A percentile compares a stretch with the other conserved stretches of the same genome.
These are phyloP conservation scores for Chlorencoelia australis DNA, from an alignment of 2,329 filamentous ascomycete genomes.

Conservation along the genomic window DNA sequence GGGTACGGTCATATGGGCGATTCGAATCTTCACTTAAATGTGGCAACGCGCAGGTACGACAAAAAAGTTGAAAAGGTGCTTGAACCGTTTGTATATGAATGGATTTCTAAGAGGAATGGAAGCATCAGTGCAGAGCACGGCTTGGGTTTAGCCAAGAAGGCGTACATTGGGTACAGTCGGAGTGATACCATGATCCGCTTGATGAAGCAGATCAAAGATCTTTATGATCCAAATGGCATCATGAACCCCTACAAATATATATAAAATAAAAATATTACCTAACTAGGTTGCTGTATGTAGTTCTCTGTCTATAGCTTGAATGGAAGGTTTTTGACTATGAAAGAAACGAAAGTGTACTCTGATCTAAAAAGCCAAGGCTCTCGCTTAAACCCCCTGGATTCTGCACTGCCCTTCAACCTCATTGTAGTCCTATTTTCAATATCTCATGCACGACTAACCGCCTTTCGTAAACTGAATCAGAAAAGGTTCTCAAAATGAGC, in stretches of 20 bases:
- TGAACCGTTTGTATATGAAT: slow-evolving; percentile 96
- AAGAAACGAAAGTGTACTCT: no score
- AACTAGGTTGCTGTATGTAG: no score
- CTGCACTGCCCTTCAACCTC: no score
- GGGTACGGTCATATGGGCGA: slow-evolving; percentile 99
- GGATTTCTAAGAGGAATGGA: slow-evolving; percentile 78
- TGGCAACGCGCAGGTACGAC: slow-evolving; percentile 73
- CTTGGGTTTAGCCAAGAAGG: slow-evolving; percentile 88
- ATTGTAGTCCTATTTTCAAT: no score
- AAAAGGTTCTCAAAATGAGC: no score
- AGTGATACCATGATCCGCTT: slow-evolving; percentile 76
- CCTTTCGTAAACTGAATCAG: no score
- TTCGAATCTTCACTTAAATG: slow-evolving; percentile 87
- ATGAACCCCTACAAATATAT: slow-evolving; percentile 99
- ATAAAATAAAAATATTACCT: no score
- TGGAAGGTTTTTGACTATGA: no score
- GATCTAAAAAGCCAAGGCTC: no score
- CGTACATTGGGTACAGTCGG: slow-evolving; percentile 86
- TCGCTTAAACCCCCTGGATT: no score
- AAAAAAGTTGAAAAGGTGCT: slow-evolving; percentile 76
- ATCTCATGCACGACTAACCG: no score
- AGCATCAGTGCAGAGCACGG: slow-evolving; percentile 98
- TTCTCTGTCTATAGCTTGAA: no score
- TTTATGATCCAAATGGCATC: slow-evolving; percentile 95
- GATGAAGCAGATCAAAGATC: slow-evolving; percentile 90